Percentiles rank a stretch among this genome's conserved stretches.
Conservation (phyloP, 495 filamentous ascomycete species). For the Daldinia grandis region DNA sequence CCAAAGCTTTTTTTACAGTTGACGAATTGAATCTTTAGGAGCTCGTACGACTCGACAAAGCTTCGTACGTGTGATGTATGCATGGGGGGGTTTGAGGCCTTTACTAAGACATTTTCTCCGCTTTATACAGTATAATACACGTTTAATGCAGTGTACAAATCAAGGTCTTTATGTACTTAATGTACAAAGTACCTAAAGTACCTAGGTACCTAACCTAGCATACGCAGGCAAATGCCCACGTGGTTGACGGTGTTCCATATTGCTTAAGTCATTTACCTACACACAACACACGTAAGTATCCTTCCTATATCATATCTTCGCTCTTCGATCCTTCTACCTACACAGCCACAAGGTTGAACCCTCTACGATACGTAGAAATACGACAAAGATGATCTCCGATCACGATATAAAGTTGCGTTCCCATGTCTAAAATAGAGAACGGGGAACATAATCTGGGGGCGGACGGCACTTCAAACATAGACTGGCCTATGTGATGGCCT, state of each 20-base stretch:
- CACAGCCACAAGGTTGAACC: background rate
- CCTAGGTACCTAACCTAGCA: background rate
- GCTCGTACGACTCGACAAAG: slow-evolving; percentile 26
- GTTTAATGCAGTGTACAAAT: slow-evolving; percentile 17
- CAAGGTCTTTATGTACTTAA: too few species aligned
- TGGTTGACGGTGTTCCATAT: slow-evolving; percentile 37
- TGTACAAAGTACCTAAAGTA: too few species aligned
- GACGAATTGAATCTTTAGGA: slow-evolving; percentile 35
- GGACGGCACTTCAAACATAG: slow-evolving; percentile 27
- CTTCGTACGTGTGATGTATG: slow-evolving; percentile 20
- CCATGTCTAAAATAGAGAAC: slow-evolving; percentile 19
- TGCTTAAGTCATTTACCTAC: slow-evolving; percentile 3
- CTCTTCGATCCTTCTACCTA: background rate
- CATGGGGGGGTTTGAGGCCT: slow-evolving; percentile 17
- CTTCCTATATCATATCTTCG: background rate
- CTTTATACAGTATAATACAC: slow-evolving; percentile 37
- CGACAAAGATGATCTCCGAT: background rate
- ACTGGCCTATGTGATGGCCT: slow-evolving; percentile 31
- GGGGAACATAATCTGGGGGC: slow-evolving; percentile 14
- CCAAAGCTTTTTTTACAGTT: slow-evolving; percentile 18
- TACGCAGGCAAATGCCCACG: slow-evolving; percentile 20
- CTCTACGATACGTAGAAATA: background rate
- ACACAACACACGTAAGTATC: background rate
- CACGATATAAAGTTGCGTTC: slow-evolving; percentile 16
- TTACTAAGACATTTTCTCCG: slow-evolving; percentile 35